Evolutionary conservation across 495 filamentous ascomycete species (phyloP).

Genomic region (Penicillium arizonense): DNA sequence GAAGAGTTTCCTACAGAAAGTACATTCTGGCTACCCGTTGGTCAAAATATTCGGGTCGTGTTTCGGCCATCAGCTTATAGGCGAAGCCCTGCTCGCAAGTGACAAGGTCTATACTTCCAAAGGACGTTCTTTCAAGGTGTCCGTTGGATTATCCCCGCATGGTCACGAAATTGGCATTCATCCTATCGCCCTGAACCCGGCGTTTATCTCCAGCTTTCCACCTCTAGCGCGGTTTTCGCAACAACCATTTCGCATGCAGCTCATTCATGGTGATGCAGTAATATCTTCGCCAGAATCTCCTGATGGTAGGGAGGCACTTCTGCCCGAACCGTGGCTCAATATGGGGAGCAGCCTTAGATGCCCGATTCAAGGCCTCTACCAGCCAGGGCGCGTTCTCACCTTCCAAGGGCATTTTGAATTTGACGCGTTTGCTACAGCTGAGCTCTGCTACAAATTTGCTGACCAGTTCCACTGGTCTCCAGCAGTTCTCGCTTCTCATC

Average conservation of each 20-base stretch:
- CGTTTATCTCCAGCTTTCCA: conserved; percentile 13
- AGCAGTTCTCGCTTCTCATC: conserved; percentile 9
- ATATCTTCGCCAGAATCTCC: conserved; percentile 3
- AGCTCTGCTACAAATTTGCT: conserved; percentile 22
- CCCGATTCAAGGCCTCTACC: conserved; percentile 31
- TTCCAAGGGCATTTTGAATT: conserved; percentile 32
- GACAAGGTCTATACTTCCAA: conserved; percentile 6
- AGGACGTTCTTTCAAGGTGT: conserved; percentile 5
- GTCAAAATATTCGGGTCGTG: conserved; percentile 34
- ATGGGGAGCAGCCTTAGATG: conserved; percentile 21
- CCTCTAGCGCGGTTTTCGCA: conserved; percentile 2
- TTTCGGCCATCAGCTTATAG: conserved; percentile 34
- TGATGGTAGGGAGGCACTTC: neutral
- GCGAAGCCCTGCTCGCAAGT: conserved; percentile 15
- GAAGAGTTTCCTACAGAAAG: conserved; percentile 9
- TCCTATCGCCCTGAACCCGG: conserved; percentile 10
- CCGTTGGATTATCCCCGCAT: conserved; percentile 1
- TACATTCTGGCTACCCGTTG: conserved; percentile 27
- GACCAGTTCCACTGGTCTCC: conserved; percentile 17
- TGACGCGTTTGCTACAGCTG: conserved; percentile 22
- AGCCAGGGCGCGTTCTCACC: conserved; percentile 22
- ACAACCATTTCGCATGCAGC: conserved; percentile 17
- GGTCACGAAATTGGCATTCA: conserved; percentile 26
- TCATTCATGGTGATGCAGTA: conserved; percentile 31
- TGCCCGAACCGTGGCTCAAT: conserved; percentile 20